A percentile compares a stretch with the other conserved stretches of the same genome.
Conservation (phyloP, 192 early-diverging fungal species). For the Coemansia sp. region DNA sequence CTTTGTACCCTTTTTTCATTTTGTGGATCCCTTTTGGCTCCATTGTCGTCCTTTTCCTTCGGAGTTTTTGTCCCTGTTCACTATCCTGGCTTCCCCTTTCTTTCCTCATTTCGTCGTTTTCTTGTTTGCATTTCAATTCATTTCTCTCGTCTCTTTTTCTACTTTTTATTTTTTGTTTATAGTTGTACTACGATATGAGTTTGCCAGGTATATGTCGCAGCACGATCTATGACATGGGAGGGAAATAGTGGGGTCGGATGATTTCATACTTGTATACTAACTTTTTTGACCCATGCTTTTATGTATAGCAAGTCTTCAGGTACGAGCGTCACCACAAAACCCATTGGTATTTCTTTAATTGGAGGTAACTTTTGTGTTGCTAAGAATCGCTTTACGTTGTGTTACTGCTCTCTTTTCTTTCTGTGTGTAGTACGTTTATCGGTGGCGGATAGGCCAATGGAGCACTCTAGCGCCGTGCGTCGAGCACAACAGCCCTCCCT, state of each 20-base stretch:
- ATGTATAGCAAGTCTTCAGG: slow-evolving; percentile 29
- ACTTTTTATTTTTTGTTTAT: slow-evolving; percentile 1
- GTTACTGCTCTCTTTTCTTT: slow-evolving; percentile 7
- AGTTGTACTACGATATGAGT: neutral
- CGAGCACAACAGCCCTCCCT: slow-evolving; percentile 51
- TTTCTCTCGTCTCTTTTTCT: neutral
- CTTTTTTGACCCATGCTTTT: neutral
- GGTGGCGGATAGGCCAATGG: slow-evolving; percentile 54
- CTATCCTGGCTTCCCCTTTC: neutral
- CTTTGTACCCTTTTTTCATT: neutral
- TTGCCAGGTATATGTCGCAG: neutral
- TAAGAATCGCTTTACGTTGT: neutral
- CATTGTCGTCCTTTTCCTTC: neutral
- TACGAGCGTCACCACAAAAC: slow-evolving; percentile 4
- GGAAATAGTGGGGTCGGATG: neutral
- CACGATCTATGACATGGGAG: too few relatives aligned
- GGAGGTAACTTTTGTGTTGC: neutral
- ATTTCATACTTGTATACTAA: neutral
- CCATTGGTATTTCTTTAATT: neutral
- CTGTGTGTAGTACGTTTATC: slow-evolving; percentile 43
- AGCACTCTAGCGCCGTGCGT: slow-evolving; percentile 43
- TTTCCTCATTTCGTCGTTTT: slow-evolving; percentile 7
- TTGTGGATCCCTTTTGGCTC: neutral
- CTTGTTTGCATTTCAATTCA: slow-evolving; percentile 2
- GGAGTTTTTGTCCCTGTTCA: slow-evolving; percentile 3